Base-by-base conservation (phyloP, 352 stramenopile genomes). In the Phytophthora sp. region DNA sequence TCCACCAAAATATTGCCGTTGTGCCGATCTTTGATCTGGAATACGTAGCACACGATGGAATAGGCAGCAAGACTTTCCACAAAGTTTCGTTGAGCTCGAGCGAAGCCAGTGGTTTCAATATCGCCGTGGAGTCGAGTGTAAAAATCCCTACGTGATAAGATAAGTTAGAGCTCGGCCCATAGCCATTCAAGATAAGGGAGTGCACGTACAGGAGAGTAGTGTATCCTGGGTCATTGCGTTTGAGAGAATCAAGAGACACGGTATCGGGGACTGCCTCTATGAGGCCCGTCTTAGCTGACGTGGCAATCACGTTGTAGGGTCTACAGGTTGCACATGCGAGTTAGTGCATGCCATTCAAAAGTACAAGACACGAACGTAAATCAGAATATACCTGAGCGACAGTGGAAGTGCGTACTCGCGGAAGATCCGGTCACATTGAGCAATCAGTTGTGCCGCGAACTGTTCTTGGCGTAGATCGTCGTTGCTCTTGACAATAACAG, bases 1-100 rank as follows among this genome's bases (percentile, higher is more conserved):
- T 99, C 97, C 34, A 99, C 84, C 62, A 99, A 91, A 31, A 99
- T 99, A 73, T 99, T 99, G 42, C 97, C 97, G 68, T 99, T 99
- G 83, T 99, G 97, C 2, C 97, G 87, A 72, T 99, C 98, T 70
- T 99, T 99, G 61, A 99, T 92, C 61, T 97, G 92, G 53, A 99
- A 88, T 12, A 99, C 82, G 72, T 99, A 99, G 59, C 89, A 98
- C 13, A 99, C 88, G 26, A 99, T 92, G 20, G 95, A 99, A 74
- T 99, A 99, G 32, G 94, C 98, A 0, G 97, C 97, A 24, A 99
- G 76, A 56, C 83, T 96, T 60, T 96, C 80, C 18, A 95, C 84
- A 60, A 96, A 97, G 54, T 94, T 97, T 8, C 89, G 83, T 39
- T 95, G 84, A 0, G 78, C 89, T 87, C 65, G 88, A 69, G 87